Evolutionary conservation across 2,329 filamentous ascomycete genomes (phyloP), one percentile per base, ranked within the genome.

Genomic region (Colletotrichum sp.): DNA sequence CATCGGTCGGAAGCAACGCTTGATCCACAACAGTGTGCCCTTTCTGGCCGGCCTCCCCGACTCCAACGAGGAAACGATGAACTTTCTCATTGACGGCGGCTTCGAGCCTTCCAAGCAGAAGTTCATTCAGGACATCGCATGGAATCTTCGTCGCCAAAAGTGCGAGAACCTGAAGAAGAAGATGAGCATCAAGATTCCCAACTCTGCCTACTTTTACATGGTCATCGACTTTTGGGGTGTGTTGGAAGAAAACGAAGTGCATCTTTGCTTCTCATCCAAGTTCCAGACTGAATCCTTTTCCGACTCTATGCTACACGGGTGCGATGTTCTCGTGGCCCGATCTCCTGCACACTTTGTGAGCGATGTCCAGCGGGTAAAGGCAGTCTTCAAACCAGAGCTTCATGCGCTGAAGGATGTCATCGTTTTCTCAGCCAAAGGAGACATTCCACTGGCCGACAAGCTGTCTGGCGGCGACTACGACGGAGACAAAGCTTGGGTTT

Each of bases 381-480:
- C 88, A 0, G 91, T 93, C 0, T 91, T 89, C 75, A 88, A 86
- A n/a, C 87, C 88, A 0, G 88, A 92, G 56, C 85, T 96, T 0
- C 90, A 92, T 5, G 90, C 91, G 4, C 83, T 98, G 0, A 94
- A 94, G 76, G 94, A 98, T 79, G 92, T 98, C 2, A 88, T 97
- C 16, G 89, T 98, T 0, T 98, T 98, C 78, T 88, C 94, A 0
- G 87, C 87, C 0, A 90, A 89, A 75, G 94, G 94, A 0, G 81
- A 88, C 30, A 85, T 84, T 1, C 91, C 94, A 0, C 87, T 96
- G 0, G 95, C 94, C 0, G 90, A 91, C 10, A 92, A 93, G 79
- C 86, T 96, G 0, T 95, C 94, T 2, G 95, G 95, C 0, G 95
- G 95, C 0, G 95, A 96, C 79, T 96, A 96, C 77, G 94, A 96